Base-by-base conservation (phyloP, 2,329 filamentous ascomycete genomes). In the Pseudocercospora musae region DNA sequence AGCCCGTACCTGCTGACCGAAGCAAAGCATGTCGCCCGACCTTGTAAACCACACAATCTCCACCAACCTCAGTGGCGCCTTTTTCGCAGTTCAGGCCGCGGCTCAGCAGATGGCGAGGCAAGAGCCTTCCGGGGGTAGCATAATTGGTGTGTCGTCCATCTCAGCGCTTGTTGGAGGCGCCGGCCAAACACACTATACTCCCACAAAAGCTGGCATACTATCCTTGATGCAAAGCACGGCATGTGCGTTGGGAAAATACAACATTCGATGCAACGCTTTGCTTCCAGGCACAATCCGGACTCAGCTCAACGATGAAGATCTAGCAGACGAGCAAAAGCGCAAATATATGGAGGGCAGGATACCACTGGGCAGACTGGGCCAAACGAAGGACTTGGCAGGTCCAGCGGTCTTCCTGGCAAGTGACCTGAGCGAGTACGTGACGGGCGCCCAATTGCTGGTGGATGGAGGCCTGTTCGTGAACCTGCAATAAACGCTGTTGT, bases 381-480 rank as follows among this genome's bases (percentile, higher is more conserved):
- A 82, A 68, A 85, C 91, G 15, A 74, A 73, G n/a, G 92, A 96
- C 80, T 75, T 96, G 74, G 90, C 87, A 0, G 92, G 92, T 0
- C 92, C 92, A 1, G 92, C 92, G 4, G 88, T 96, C 29, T 96
- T 96, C 76, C 79, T 96, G 72, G 92, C 89, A 0, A 90, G 88
- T 71, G 89, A 90, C 63, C 77, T 96, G 78, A 94, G 89, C 74
- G 85, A 85, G 23, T 95, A 93, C 77, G 89, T 95, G 78, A 94
- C 87, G 62, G 92, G 92, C 0, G 88, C 91, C 15, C 91, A 95
- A 77, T 73, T 96, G 68, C 76, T 96, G 66, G 92, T 96, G 13
- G 92, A 96, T 77, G 93, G 92, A 10, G 92, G 93, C 0, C 75
- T 94, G 65, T 96, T 95, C 81, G 92, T 96, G 15, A 96, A 96